Evolutionary conservation across 1,284 basidiomycete species (phyloP).

Genomic region (Lentinus polychrous): DNA sequence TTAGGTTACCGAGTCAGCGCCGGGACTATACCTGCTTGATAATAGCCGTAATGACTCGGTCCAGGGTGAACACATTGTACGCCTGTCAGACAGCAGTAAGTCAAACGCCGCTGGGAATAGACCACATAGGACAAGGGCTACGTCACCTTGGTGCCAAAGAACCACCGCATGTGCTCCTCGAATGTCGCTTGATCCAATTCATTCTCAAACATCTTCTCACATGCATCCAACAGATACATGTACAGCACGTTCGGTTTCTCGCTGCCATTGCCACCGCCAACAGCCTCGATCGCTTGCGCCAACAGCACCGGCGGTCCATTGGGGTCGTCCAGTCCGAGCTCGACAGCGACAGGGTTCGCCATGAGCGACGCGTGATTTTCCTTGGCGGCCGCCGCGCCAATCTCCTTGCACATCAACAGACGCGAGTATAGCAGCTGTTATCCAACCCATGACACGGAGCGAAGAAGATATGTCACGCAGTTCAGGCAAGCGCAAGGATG

Average conservation of each 20-base stretch:
- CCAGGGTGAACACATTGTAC: conserved; percentile 86
- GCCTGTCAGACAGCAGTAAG: conserved; percentile 40
- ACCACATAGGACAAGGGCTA: not conserved
- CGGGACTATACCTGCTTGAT: conserved; percentile 71
- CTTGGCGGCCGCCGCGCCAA: conserved; percentile 60
- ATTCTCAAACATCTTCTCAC: conserved; percentile 89
- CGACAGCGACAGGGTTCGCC: conserved; percentile 66
- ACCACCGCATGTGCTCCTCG: conserved; percentile 94
- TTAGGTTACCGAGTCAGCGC: not conserved
- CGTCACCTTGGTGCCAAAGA: conserved; percentile 90
- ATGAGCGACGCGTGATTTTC: conserved; percentile 53
- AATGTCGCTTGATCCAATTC: conserved; percentile 88
- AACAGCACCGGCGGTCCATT: conserved; percentile 66
- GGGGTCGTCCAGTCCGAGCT: conserved; percentile 70
- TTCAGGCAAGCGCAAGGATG: conserved; percentile 33
- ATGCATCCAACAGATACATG: conserved; percentile 84
- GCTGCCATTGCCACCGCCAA: conserved; percentile 33
- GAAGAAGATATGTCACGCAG: not conserved
- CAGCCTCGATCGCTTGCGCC: conserved; percentile 51
- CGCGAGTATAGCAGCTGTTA: conserved; percentile 84
- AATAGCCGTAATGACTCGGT: conserved; percentile 83
- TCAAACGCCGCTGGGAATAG: conserved; percentile 4
- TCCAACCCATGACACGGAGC: conserved; percentile 14
- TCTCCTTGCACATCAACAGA: conserved; percentile 79
- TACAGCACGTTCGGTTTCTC: conserved; percentile 62